phyloP scores from a whole-genome alignment of 139 green algal species.

The Ettlia oleoabundans region DNA sequence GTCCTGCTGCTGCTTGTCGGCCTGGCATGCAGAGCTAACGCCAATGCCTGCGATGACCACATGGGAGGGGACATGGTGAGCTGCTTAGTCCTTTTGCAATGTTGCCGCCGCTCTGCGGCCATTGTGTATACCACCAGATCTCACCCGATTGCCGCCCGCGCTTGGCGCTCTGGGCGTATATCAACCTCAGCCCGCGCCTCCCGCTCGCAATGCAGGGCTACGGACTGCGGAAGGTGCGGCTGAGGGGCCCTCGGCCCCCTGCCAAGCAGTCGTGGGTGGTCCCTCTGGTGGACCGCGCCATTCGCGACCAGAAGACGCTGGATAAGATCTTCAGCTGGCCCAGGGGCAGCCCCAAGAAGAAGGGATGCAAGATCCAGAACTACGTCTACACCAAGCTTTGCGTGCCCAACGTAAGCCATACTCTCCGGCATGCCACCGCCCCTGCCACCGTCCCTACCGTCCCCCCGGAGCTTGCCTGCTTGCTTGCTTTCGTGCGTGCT shows the following conservation, averaged over 20 bases:
- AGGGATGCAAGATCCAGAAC: not conserved
- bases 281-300: not conserved
- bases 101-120: too few species aligned
- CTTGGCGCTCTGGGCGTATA: too few species aligned
- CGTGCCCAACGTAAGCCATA: not conserved
- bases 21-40: not conserved
- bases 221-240: not conserved
- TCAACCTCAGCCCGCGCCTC: not conserved
- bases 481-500: too few species aligned
- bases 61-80: not conserved
- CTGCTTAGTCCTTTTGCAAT: too few species aligned
- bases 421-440: too few species aligned
- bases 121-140: too few species aligned
- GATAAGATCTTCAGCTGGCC: not conserved
- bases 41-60: not conserved
- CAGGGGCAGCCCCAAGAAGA: not conserved
- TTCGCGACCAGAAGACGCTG: not conserved
- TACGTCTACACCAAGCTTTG: not conserved
- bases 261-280: not conserved
- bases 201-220: not conserved
- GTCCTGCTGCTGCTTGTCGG: not conserved
- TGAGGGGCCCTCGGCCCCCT: not conserved
- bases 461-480: not conserved
- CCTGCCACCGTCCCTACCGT: not conserved
- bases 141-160: too few species aligned